phyloP scores from a whole-genome alignment of 2,329 filamentous ascomycete genomes.

The Cercospora sojina region DNA sequence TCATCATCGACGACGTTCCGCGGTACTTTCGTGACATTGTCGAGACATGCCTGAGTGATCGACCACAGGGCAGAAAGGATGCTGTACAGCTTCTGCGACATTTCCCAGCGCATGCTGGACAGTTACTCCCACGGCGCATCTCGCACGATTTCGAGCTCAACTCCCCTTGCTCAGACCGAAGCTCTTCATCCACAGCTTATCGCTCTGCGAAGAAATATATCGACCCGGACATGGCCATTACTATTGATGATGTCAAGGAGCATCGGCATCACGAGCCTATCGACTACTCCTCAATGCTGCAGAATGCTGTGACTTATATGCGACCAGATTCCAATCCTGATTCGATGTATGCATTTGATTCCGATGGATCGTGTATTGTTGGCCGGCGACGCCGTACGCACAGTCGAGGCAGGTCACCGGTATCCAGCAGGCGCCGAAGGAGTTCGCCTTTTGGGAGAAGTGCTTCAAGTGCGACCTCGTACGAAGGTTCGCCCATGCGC shows the following conservation, averaged over 20 bases:
- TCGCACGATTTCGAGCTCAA: conserved; percentile 21
- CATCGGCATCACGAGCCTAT: conserved; percentile 16
- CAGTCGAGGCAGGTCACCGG: conserved; percentile 37
- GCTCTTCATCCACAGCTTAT: conserved; percentile 40
- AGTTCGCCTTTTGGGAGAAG: conserved; percentile 39
- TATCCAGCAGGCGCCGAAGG: conserved; percentile 35
- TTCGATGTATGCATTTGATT: conserved; percentile 46
- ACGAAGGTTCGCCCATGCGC: conserved; percentile 19
- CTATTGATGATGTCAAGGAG: conserved; percentile 45
- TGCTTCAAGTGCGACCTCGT: conserved; percentile 33
- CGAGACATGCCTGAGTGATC: conserved; percentile 70
- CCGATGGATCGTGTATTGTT: conserved; percentile 48
- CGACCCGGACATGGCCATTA: conserved; percentile 46
- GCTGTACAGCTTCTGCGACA: conserved; percentile 68
- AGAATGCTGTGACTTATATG: conserved; percentile 35
- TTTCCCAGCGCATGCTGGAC: conserved; percentile 55
- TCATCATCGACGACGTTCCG: conserved; percentile 62
- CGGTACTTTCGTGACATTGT: conserved; percentile 76
- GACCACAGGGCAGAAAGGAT: conserved; percentile 69
- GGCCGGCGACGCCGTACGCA: conserved; percentile 29
- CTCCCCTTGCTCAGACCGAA: conserved; percentile 39
- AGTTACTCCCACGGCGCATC: conserved; percentile 12
- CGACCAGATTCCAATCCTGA: conserved; percentile 42
- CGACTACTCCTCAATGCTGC: conserved; percentile 4
- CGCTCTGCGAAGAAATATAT: conserved; percentile 50